A percentile compares a stretch with the other conserved stretches of the same genome.
Conservation (phyloP, 202 grass and related monocot genomes). For the Schoenoplectus tabernaemontani region DNA sequence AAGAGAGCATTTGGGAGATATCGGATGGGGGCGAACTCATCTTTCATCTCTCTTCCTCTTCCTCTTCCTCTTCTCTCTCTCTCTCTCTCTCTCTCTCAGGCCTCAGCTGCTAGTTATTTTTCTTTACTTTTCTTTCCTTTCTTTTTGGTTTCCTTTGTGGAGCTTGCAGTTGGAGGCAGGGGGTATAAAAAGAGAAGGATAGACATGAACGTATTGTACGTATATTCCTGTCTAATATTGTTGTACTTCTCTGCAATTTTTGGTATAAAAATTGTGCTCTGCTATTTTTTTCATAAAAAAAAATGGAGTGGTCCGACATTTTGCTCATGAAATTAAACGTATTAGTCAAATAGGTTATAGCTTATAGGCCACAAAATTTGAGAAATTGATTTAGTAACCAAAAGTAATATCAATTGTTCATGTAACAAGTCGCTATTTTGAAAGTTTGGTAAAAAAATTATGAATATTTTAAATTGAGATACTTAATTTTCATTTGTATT, state of each 20-base stretch:
- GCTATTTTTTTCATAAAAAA: too few relatives aligned
- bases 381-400: neutral
- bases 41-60: slow-evolving; percentile 19
- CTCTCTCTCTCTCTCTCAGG: neutral
- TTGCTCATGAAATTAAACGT: neutral
- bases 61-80: neutral
- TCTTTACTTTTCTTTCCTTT: neutral
- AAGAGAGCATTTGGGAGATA: slow-evolving; percentile 22
- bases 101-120: neutral
- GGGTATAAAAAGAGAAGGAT: slow-evolving; percentile 11
- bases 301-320: neutral
- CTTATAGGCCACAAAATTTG: neutral
- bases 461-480: neutral
- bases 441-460: too few relatives aligned
- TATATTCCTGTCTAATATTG: neutral
- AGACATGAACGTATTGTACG: too few relatives aligned
- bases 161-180: neutral
- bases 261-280: neutral
- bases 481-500: neutral
- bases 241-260: neutral
- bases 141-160: neutral
- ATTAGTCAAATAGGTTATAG: neutral
- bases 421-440: neutral
- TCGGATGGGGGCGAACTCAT: slow-evolving; percentile 9
- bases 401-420: neutral